Evolutionary conservation across 2,329 filamentous ascomycete species (phyloP), one percentile per base, ranked within the genome.

Genomic region (Fusarium penzigii): DNA sequence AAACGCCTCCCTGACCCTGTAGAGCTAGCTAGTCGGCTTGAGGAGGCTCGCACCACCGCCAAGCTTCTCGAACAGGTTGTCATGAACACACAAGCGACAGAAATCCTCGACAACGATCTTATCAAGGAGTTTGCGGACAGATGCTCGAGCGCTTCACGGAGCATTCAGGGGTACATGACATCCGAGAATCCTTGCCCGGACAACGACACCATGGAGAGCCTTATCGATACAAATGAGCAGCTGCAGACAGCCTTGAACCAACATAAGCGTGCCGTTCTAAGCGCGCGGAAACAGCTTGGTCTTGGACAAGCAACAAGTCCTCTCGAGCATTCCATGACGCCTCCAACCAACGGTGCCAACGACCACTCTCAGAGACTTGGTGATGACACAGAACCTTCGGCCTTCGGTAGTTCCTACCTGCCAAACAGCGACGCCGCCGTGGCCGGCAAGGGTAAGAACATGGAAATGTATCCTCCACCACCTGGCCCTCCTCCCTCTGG

Each of bases 161-260:
- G 88, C 66, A 85, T 97, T 62, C 92, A 97, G 66, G 79, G 80
- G 32, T 97, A 95, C 73, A 96, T 97, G 78, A 80, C 86, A 40
- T 84, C 86, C 43, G 86, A 88, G 51, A 83, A 90, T 67, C 92
- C 93, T 0, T 69, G 83, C 1, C 92, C 93, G 0, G 94, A 97
- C 70, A 93, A 96, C 65, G 88, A 96, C 61, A 97, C 93, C 1
- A 91, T 97, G 82, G 86, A 94, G 68, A 92, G 86, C 13, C 77
- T 99, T 56, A 96, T 99, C 65, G 92, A 97, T 71, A 94, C 91
- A 13, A 96, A 96, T 68, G 94, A 97, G 71, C 89, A 93, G 68
- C 78, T 99, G 29, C 89, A 90, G 55, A 84, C 89, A 42, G 87
- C 92, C 0, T 79, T 93, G 39, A 94, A 86, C 58, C 86, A 91